Evolutionary conservation across 2,329 filamentous ascomycete genomes (phyloP).

Genomic region (Gliomastix tumulicola): DNA sequence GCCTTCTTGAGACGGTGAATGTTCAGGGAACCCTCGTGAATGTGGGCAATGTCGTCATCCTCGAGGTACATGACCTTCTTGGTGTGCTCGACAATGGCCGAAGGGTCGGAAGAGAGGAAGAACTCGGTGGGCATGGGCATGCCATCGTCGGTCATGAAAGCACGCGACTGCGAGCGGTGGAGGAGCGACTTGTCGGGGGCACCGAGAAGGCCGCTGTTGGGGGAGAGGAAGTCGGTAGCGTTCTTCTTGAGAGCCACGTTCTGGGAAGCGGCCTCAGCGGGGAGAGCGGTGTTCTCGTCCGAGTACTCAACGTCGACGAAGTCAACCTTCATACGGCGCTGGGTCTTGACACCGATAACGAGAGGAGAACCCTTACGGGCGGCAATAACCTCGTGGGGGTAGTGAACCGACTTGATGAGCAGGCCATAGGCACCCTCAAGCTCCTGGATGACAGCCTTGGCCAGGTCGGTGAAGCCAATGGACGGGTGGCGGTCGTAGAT

Average conservation of each 20-base stretch:
- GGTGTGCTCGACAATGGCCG: conserved; percentile 97
- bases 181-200: conserved; percentile 96
- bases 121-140: conserved; percentile 98
- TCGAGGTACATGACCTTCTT: conserved; percentile 99
- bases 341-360: conserved; percentile 92
- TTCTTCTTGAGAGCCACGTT: conserved; percentile 95
- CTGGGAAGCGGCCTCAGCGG: conserved; percentile 91
- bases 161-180: conserved; percentile 95
- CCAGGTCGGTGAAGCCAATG: conserved; percentile 92
- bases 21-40: conserved; percentile 97
- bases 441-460: conserved; percentile 97
- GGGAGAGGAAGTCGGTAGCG: conserved; percentile 59
- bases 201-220: conserved; percentile 59
- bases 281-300: conserved; percentile 74
- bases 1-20: conserved; percentile 97
- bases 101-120: conserved; percentile 97
- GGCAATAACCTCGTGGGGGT: conserved; percentile 94
- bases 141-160: conserved; percentile 98
- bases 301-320: conserved; percentile 98
- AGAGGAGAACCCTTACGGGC: conserved; percentile 97
- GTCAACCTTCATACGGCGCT: conserved; percentile 99
- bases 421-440: conserved; percentile 96
- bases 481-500: conserved; percentile 90
- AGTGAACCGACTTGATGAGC: conserved; percentile 97
- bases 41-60: conserved; percentile 99